These are phyloP conservation scores for Penicillium olsonii DNA, from an alignment of 2,329 filamentous ascomycete genomes.

Conservation along the genomic window DNA sequence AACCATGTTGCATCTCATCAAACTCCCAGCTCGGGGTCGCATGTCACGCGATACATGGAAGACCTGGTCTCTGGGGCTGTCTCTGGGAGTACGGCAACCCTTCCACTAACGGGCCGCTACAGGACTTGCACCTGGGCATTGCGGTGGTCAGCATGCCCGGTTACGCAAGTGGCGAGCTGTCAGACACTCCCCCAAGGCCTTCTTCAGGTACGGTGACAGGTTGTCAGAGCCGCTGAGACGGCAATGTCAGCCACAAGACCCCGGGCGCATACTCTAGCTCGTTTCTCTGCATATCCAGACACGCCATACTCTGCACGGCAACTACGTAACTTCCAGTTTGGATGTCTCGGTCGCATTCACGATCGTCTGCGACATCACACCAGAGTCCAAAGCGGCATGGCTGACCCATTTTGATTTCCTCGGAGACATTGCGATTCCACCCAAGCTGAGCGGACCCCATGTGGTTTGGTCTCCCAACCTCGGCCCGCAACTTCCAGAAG, in stretches of 20 bases:
- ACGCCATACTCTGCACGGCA: neutral
- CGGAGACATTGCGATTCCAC: conserved; percentile 3
- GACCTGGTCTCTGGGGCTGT: neutral
- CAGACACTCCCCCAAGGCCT: conserved; percentile 1
- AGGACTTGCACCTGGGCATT: conserved; percentile 6
- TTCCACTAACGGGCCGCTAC: conserved; percentile 10
- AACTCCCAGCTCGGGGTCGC: neutral
- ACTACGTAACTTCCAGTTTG: neutral
- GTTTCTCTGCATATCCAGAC: conserved; percentile 8
- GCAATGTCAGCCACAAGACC: neutral
- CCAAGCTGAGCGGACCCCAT: conserved; percentile 3
- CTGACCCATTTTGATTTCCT: conserved; percentile 2
- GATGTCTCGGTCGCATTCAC: conserved; percentile 15
- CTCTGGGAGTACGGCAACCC: neutral
- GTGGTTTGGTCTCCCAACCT: conserved; percentile 11
- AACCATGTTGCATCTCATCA: neutral
- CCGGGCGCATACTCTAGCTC: neutral
- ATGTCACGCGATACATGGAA: conserved; percentile 1
- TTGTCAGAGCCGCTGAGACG: neutral
- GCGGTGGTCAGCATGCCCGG: conserved; percentile 5
- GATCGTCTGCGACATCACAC: neutral
- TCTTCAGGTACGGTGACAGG: neutral
- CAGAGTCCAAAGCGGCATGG: neutral
- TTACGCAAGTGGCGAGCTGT: conserved; percentile 2
- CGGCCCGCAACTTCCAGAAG: conserved; percentile 22